Evolutionary conservation across 352 stramenopile genomes (phyloP).

Genomic region (Pilasporangium apinafurcum): DNA sequence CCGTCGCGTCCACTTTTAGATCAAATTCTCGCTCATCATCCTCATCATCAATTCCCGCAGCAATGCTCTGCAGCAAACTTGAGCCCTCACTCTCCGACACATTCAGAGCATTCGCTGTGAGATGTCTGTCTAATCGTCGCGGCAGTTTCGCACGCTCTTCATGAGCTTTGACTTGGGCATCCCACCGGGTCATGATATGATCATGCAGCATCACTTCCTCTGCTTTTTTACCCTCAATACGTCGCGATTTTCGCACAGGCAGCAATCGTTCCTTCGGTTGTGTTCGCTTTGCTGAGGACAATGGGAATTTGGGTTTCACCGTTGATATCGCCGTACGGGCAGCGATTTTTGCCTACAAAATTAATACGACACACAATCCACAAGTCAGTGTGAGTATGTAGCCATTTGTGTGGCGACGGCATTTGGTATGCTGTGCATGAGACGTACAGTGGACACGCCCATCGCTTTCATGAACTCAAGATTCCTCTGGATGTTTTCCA

Average conservation of each 20-base stretch:
- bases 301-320: neutral
- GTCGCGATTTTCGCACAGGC: conserved; percentile 55
- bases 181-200: no score
- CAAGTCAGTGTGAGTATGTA: neutral
- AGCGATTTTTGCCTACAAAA: conserved; percentile 45
- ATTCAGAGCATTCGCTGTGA: conserved; percentile 26
- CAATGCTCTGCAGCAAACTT: conserved; percentile 33
- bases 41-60: conserved; percentile 13
- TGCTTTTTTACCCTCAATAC: conserved; percentile 49
- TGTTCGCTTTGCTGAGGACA: conserved; percentile 13
- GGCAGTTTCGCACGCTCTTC: conserved; percentile 1
- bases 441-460: conserved; percentile 58
- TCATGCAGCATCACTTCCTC: conserved; percentile 27
- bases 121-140: conserved; percentile 13
- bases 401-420: neutral
- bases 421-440: neutral
- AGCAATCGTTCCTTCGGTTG: conserved; percentile 5
- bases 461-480: conserved; percentile 80
- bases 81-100: conserved; percentile 20
- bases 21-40: conserved; percentile 32
- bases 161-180: conserved; percentile 6
- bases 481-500: conserved; percentile 83
- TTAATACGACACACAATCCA: neutral
- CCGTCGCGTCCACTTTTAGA: conserved; percentile 23
- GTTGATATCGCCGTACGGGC: conserved; percentile 40